Conservation (phyloP, 2,329 filamentous ascomycete species). For the Macrophomina phaseolina region DNA sequence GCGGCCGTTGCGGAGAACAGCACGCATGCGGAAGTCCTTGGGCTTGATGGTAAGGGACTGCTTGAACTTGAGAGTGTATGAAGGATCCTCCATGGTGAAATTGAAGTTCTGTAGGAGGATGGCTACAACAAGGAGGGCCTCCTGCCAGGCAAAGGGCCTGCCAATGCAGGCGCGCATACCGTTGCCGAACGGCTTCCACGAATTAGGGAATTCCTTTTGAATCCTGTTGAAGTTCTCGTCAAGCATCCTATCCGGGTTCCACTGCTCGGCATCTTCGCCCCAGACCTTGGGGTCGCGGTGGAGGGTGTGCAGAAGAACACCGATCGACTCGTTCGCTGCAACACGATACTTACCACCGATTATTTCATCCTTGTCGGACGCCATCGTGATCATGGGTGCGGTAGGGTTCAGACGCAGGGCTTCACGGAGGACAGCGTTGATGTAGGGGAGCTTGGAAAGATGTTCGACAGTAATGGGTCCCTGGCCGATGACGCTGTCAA, state of each 20-base stretch:
- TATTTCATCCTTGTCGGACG: slow-evolving; percentile 40
- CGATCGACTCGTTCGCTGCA: slow-evolving; percentile 39
- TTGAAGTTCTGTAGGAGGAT: slow-evolving; percentile 55
- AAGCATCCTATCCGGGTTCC: slow-evolving; percentile 56
- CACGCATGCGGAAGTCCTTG: slow-evolving; percentile 47
- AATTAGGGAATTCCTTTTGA: slow-evolving; percentile 46
- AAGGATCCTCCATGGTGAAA: slow-evolving; percentile 50
- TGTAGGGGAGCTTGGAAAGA: slow-evolving; percentile 58
- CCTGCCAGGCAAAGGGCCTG: slow-evolving; percentile 61
- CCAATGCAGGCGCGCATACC: slow-evolving; percentile 61
- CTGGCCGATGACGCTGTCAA: slow-evolving; percentile 59
- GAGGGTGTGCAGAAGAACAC: slow-evolving; percentile 41
- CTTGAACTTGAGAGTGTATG: slow-evolving; percentile 52
- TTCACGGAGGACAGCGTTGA: slow-evolving; percentile 62
- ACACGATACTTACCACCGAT: slow-evolving; percentile 48
- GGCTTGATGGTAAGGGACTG: slow-evolving; percentile 55
- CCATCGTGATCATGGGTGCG: slow-evolving; percentile 56
- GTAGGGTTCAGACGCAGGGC: slow-evolving; percentile 61
- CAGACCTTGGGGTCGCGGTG: slow-evolving; percentile 51
- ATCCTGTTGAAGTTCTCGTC: slow-evolving; percentile 49
- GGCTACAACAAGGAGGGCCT: slow-evolving; percentile 53
- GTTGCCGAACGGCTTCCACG: slow-evolving; percentile 62
- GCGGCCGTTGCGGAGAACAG: slow-evolving; percentile 39
- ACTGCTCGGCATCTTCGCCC: slow-evolving; percentile 52
- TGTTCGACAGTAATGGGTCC: slow-evolving; percentile 55